These are phyloP conservation scores for Dendrobium officinale DNA, from an alignment of 106 monocot species.

Conservation along the genomic window DNA sequence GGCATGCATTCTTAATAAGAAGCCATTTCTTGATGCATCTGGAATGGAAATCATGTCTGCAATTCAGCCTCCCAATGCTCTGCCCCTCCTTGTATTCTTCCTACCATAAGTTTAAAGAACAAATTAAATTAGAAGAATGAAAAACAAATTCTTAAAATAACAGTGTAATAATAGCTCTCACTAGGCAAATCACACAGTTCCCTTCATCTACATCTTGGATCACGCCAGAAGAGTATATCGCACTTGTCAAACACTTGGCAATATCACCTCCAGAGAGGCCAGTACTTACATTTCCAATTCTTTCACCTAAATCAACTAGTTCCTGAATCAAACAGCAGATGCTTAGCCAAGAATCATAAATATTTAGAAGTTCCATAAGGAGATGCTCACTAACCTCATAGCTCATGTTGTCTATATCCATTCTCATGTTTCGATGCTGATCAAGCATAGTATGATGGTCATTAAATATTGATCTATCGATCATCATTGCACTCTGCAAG, in stretches of 20 bases:
- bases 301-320: slow-evolving; percentile 36
- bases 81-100: slow-evolving; percentile 41
- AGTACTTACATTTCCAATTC: slow-evolving; percentile 39
- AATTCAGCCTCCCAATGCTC: slow-evolving; percentile 36
- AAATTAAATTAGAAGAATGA: background rate
- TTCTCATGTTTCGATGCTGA: slow-evolving; percentile 46
- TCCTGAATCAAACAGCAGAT: slow-evolving; percentile 17
- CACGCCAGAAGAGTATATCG: slow-evolving; percentile 18
- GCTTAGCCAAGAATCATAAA: too few relatives aligned
- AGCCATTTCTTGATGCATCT: slow-evolving; percentile 31
- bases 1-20: slow-evolving; percentile 51
- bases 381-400: slow-evolving; percentile 36
- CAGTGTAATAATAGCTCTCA: slow-evolving; percentile 3
- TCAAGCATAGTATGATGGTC: slow-evolving; percentile 28
- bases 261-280: slow-evolving; percentile 32
- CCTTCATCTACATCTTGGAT: slow-evolving; percentile 17
- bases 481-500: slow-evolving; percentile 23
- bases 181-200: slow-evolving; percentile 62
- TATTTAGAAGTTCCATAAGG: too few relatives aligned
- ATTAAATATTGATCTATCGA: slow-evolving; percentile 15
- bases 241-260: slow-evolving; percentile 17
- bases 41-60: slow-evolving; percentile 55
- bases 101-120: slow-evolving; percentile 18
- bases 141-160: background rate
- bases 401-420: slow-evolving; percentile 60